These are phyloP conservation scores for Isabelozyma heimii DNA, from an alignment of 805 yeast species.

Conservation along the genomic window DNA sequence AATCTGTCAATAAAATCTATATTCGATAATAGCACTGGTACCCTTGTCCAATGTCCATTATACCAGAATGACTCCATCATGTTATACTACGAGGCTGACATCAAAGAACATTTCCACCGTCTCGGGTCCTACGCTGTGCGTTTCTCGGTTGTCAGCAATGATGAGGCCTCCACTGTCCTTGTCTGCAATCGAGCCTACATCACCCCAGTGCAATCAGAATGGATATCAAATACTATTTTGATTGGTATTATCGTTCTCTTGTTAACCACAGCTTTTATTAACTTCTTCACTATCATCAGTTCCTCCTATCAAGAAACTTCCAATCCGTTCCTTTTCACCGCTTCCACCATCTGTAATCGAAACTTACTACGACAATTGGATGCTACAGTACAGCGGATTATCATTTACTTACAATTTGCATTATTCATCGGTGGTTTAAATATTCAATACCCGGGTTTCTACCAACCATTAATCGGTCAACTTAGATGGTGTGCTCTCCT, in stretches of 20 bases:
- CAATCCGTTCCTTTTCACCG: conserved; percentile 49
- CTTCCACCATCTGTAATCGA: conserved; percentile 59
- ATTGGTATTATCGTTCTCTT: conserved; percentile 38
- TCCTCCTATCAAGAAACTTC: conserved; percentile 61
- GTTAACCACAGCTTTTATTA: conserved; percentile 38
- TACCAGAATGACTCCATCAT: conserved; percentile 35
- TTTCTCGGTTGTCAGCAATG: conserved; percentile 42
- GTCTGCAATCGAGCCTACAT: conserved; percentile 49
- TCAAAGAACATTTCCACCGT: conserved; percentile 34
- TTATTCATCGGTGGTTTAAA: conserved; percentile 55
- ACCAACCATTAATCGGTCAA: conserved; percentile 51
- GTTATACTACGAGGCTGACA: conserved; percentile 37
- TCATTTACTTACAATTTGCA: conserved; percentile 58
- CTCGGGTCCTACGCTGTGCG: conserved; percentile 46
- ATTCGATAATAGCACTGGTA: conserved; percentile 24
- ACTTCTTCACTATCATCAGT: conserved; percentile 38
- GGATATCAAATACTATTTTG: conserved; percentile 33
- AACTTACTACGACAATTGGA: conserved; percentile 53
- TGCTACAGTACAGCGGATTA: conserved; percentile 48
- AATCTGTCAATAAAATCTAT: conserved; percentile 17
- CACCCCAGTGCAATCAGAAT: conserved; percentile 41
- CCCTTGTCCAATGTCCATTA: conserved; percentile 31
- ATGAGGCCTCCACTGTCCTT: conserved; percentile 29
- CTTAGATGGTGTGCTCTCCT: conserved; percentile 58
- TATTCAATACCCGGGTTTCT: conserved; percentile 60